Evolutionary conservation across 331 rosid species (phyloP), one percentile per base, ranked within the genome.

Genomic region (Quercus phellos): DNA sequence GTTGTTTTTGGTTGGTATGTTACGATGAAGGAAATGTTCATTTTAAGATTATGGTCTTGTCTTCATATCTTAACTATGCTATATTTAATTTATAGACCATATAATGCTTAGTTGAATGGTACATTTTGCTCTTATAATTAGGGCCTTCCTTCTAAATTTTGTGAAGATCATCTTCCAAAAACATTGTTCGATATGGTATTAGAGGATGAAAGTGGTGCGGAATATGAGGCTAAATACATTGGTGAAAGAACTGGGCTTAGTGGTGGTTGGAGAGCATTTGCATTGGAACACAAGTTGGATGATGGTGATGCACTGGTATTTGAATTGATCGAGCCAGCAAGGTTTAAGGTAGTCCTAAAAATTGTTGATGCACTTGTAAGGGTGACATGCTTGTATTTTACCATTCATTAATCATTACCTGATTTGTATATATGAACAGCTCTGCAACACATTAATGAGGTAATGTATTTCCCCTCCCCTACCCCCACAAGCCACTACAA

Each of bases 1-100:
- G 97, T 78, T 92, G 97, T 74, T 90, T 92, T 79, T 92, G 97
- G 97, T 75, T 92, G 97, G 97, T 92, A 86, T 61, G 97, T 90
- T 30, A 69, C 77, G 24, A 64, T 60, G 53, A 35, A 70, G 51
- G 35, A 68, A 51, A 12, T 76, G 51, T 64, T 21, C 18, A 19
- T 35, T 61, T 5, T 32, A 67, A 2, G 11, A 7, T 21, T 30
- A 12, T 46, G 53, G 53, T 46, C 53, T 1, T 51, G 18, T 51
- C 51, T 30, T 29, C 30, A 13, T 55, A 14, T 17, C 74, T 34
- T 76, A 51, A 34, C 19, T 58, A 4, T 73, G 43, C 16, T 85
- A 1, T 29, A 29, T 58, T 16, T 30, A 34, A 35, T 66, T 74
- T 30, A 16, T 72, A 21, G 24, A 11, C 70, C 16, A 30, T 68